phyloP scores from a whole-genome alignment of 345 rosid genomes.

The Salix exigua region DNA sequence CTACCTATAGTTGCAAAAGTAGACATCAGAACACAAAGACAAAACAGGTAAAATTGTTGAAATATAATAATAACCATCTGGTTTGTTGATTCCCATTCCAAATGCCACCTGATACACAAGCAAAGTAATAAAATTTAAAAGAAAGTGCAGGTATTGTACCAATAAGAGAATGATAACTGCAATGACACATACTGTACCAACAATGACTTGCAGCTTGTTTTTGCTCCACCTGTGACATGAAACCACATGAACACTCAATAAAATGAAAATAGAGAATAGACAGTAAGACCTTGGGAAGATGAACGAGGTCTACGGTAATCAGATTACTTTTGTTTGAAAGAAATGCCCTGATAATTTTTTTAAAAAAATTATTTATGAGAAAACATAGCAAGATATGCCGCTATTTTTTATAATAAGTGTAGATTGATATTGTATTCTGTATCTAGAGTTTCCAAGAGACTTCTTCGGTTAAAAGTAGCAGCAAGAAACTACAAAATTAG shows the following conservation, averaged over 20 bases:
- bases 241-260: constrained; percentile 3
- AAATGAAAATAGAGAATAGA: neutral
- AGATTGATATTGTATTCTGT: no score
- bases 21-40: neutral
- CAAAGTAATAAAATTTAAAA: constrained; percentile 17
- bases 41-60: neutral
- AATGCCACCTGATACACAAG: constrained; percentile 74
- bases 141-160: constrained; percentile 10
- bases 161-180: constrained; percentile 9
- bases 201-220: constrained; percentile 88
- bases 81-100: constrained; percentile 99
- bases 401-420: no score
- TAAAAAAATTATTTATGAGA: no score
- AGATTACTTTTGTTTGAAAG: no score
- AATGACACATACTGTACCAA: constrained; percentile 76
- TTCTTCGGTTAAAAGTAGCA: no score
- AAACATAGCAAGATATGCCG: no score
- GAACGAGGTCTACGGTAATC: no score
- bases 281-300: neutral
- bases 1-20: neutral
- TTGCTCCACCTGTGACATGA: constrained; percentile 79
- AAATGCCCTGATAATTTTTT: no score
- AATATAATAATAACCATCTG: constrained; percentile 58
- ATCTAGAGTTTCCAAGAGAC: no score
- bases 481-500: no score